A percentile compares a stretch with the other conserved stretches of the same genome.
Conservation (phyloP, 2,329 filamentous ascomycete genomes). For the Harringtonia lauricola region DNA sequence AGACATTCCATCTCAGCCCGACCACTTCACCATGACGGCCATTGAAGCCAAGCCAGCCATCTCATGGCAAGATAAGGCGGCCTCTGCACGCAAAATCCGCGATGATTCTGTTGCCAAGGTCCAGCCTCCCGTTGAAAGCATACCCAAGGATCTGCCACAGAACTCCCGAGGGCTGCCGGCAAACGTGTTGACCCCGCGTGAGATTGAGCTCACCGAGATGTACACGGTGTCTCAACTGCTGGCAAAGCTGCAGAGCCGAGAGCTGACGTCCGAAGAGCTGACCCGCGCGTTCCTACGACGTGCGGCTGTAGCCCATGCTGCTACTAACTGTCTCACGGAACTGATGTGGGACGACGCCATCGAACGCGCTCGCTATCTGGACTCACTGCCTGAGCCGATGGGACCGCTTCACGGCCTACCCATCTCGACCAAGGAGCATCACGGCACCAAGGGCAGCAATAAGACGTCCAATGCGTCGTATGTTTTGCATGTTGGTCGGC, state of each 20-base stretch:
- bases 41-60: no score
- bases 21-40: no score
- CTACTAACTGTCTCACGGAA: constrained; percentile 24
- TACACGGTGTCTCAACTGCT: constrained; percentile 3
- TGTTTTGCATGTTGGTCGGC: neutral
- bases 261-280: constrained; percentile 2
- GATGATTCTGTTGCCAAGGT: constrained; percentile 3
- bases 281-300: constrained; percentile 5
- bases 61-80: constrained; percentile 1
- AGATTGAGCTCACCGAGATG: constrained; percentile 4
- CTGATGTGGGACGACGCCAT: constrained; percentile 22
- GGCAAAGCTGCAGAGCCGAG: neutral
- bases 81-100: neutral
- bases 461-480: neutral
- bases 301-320: constrained; percentile 6
- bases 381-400: constrained; percentile 18
- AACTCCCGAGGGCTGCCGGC: constrained; percentile 1
- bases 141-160: neutral
- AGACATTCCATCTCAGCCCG: no score
- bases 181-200: neutral
- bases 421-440: constrained; percentile 17
- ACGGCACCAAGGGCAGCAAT: neutral
- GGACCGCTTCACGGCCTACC: constrained; percentile 32
- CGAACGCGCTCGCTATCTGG: constrained; percentile 19
- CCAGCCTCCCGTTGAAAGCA: neutral